Base-by-base conservation (phyloP, 345 rosid genomes). In the Reutealis trisperma region DNA sequence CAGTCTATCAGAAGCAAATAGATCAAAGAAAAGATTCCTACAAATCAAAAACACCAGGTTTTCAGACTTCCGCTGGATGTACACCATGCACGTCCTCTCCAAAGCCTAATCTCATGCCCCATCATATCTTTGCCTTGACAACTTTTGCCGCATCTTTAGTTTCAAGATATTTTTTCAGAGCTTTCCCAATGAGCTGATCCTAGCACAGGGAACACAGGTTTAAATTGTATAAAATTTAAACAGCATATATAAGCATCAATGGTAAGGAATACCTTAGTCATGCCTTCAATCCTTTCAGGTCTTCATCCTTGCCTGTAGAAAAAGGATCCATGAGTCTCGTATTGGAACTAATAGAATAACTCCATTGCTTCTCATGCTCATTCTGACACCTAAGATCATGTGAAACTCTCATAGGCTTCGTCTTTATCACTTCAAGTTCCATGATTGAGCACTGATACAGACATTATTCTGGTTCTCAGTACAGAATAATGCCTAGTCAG, bases 191-290 rank as follows among this genome's bases (percentile, higher is more conserved):
- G 74, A 73, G 78, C 90, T 84, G 85, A 80, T 79, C 18, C 73
- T 80, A 63, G 60, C 8, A 81, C 34, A 70, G 54, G 71, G 55
- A 69, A 13, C 54, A 72, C 25, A 70, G 19, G 70, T 67, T 75
- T 15, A 27, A 30, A 71, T 32, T 18, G 57, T 47, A 62, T 63
- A 32, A 65, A 55, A 63, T 67, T 77, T 60, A 21, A 27, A 34
- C 76, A 24, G 54, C 70, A 67, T 54, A 4, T 42, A 62, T 27
- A 32, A 72, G 21, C 65, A 37, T 30, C 10, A 41, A 58, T 8
- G 2, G 19, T 14, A 25, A 67, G 57, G 57, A 25, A 44, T 84
- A 87, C 88, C 88, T 86, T 86, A 72, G 82, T 58, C 49, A 73
- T 60, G 70, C 60, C 59, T 60, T 85, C 47, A 22, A 68, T 83